Evolutionary conservation across 257 asterid species (phyloP), one percentile per base, ranked within the genome.

Genomic region (Nicotiana attenuata): DNA sequence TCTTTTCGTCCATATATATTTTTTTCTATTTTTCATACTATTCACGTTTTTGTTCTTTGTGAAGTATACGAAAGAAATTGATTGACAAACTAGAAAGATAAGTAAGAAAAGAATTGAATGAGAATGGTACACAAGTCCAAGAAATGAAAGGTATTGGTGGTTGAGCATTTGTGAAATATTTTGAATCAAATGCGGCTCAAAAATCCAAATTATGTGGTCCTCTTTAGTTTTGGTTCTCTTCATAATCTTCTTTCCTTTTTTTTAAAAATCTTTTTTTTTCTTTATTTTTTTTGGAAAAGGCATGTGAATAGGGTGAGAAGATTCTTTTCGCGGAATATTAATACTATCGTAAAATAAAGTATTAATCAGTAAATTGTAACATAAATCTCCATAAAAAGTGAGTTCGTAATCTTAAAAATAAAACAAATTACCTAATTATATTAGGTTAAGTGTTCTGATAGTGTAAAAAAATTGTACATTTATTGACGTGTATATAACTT

Each of bases 121-220:
- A 45, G 35, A 45, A 73, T 71, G 35, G 60, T 22, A 55, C 60
- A 71, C 20, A 45, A 13, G 78, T 22, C 15, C 60, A 71, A 22
- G 15, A 73, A n/a, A 67, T 35, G n/a, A 71, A 11, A 45, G 78
- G 35, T 71, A 47, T 29, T 55, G 60, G 47, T 75, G 8, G 82
- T 80, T 81, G 83, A 80, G 60, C 78, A 66, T 20, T 15, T 68
- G 33, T 38, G 33, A 65, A 82, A 82, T 84, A 76, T 86, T 86
- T 78, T 16, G 45, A 15, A 22, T 73, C 3, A 56, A 65, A 61
- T 82, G 17, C 20, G 63, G 28, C 63, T 71, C 45, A 47, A 47
- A 61, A 47, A 24, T 73, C 41, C 26, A 73, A 82, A n/a, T 83
- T 71, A 80, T 38, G 87, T 87, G 89, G 91, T 80, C 87, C 88